Base-by-base conservation (phyloP, 176 grass and related monocot species). In the Typha latifolia region DNA sequence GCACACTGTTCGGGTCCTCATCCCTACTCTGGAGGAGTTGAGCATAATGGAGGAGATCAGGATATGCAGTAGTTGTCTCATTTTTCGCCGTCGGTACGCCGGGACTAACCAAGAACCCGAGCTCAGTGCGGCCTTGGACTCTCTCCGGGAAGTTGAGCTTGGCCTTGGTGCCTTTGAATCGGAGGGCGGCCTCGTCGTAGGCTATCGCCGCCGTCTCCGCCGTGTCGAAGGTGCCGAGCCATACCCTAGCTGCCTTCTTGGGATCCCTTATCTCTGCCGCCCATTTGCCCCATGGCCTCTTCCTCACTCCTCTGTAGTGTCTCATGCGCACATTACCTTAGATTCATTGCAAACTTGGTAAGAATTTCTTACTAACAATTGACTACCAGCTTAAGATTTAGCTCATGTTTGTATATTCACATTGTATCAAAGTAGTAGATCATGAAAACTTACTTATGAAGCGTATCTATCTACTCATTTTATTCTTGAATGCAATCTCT, bases 151-250 rank as follows among this genome's bases (percentile, higher is more conserved):
- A 57, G 53, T 57, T 57, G 53, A 57, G 13, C 53, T 57, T 57
- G 15, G 53, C 53, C 53, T 57, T 57, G 53, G 18, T 57, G 53
- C 53, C 53, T 20, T 57, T 57, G 53, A 57, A 57, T n/a, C 53
- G 53, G n/a, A 57, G n/a, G 4, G 53, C 53, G 53, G 53, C 53
- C 15, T 57, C n/a, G 53, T 57, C 53, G 53, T 57, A 57, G 53
- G 53, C 53, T 20, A 57, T 57, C 18, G 53, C 53, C 18, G 53
- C 53, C 18, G 2, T 16, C 53, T 57, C 53, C 53, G 53, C 53
- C 18, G 53, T 57, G 53, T 57, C 53, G 53, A 57, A 57, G 18
- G 53, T 57, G 53, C 53, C 53, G 3, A 57, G 53, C 53, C 53
- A 57, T 20, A 57, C 53, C 5, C 53, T 16, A 16, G 53, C 53